Evolutionary conservation across 495 filamentous ascomycete genomes (phyloP).

Genomic region (Polyplosphaeria fusca): DNA sequence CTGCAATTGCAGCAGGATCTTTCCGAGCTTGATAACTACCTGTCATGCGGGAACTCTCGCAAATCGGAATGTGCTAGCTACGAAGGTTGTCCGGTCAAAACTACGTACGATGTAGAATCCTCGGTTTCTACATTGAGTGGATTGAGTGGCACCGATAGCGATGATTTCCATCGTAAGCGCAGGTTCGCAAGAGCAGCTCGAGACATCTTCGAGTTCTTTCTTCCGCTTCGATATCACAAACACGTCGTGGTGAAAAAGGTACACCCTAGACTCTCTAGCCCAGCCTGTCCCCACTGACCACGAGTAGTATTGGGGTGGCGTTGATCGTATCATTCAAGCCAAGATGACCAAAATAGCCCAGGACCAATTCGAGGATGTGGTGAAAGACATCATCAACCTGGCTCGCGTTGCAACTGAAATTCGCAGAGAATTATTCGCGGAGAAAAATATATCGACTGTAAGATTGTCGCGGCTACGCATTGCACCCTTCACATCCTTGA

Average conservation of each 20-base stretch:
- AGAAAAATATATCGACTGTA: not conserved
- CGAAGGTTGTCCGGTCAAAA: conserved; percentile 3
- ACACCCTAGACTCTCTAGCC: too few relatives aligned
- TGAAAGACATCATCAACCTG: conserved; percentile 5
- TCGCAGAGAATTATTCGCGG: conserved; percentile 1
- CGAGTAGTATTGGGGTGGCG: conserved; percentile 7
- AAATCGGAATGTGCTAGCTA: conserved; percentile 1
- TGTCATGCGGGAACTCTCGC: conserved; percentile 4
- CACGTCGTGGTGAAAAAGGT: not conserved
- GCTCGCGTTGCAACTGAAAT: conserved; percentile 1
- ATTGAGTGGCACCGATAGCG: not conserved
- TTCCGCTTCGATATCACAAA: conserved; percentile 8
- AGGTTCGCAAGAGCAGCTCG: not conserved
- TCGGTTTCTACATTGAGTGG: not conserved
- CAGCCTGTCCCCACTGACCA: conserved; percentile 1
- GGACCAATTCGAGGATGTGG: conserved; percentile 2
- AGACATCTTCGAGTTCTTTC: conserved; percentile 10
- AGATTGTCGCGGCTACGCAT: too few relatives aligned
- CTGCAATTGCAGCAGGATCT: conserved; percentile 3
- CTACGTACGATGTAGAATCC: conserved; percentile 6
- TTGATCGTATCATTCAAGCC: conserved; percentile 7
- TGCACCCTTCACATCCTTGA: too few relatives aligned
- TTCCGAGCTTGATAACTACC: conserved; percentile 2
- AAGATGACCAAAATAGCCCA: not conserved
- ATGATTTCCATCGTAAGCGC: not conserved